Evolutionary conservation across 2,329 filamentous ascomycete genomes (phyloP).

Genomic region (Beauveria medogensis): DNA sequence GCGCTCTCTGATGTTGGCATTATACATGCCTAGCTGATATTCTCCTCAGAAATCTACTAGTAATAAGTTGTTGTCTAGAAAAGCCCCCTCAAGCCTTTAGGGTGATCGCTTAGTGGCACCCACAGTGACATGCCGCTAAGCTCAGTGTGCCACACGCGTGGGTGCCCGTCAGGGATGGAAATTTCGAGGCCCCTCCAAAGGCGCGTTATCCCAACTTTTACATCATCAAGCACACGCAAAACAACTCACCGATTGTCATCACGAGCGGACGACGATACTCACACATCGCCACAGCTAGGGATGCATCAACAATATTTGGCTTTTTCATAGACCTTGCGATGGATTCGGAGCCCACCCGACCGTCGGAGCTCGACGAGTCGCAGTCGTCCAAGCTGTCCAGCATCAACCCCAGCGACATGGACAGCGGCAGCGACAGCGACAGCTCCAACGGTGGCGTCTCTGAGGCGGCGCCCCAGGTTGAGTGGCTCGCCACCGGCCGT

Average conservation of each 20-base stretch:
- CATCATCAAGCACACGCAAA: conserved; percentile 2
- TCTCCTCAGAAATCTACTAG: too few species aligned
- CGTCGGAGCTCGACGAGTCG: conserved; percentile 26
- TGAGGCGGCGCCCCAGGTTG: conserved; percentile 32
- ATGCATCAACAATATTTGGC: conserved; percentile 1
- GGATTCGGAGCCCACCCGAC: conserved; percentile 21
- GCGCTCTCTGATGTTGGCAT: too few species aligned
- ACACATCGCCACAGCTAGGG: background rate
- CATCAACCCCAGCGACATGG: conserved; percentile 17
- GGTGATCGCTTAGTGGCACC: background rate
- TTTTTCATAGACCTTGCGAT: conserved; percentile 15
- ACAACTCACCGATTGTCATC: background rate
- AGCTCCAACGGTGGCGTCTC: conserved; percentile 29
- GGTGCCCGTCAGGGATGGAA: conserved; percentile 3
- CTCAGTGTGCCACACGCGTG: background rate
- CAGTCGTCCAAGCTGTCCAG: conserved; percentile 21
- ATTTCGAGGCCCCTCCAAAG: conserved; percentile 9
- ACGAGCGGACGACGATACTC: background rate
- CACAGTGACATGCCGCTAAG: conserved; percentile 4
- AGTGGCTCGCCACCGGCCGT: conserved; percentile 68
- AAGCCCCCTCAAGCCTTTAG: background rate
- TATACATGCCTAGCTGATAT: too few species aligned
- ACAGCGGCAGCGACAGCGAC: conserved; percentile 22
- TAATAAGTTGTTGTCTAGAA: too few species aligned
- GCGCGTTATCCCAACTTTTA: background rate